phyloP scores from a whole-genome alignment of 768 basidiomycete genomes.

The Agrocybe chaxingu region DNA sequence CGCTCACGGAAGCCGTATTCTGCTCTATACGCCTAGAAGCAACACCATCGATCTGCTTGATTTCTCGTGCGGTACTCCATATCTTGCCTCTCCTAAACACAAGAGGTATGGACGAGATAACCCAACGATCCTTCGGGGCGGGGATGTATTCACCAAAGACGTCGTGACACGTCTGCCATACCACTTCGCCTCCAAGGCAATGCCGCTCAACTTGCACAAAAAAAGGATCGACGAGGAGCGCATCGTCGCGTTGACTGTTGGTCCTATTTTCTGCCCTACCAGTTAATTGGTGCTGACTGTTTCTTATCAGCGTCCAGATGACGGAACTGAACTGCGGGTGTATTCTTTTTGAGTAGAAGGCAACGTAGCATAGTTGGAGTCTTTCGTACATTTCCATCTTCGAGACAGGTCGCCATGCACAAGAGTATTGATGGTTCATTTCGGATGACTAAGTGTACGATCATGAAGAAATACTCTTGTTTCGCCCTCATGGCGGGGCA shows the following conservation, averaged over 20 bases:
- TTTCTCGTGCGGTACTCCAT: slow-evolving; percentile 3
- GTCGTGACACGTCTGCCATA: slow-evolving; percentile 10
- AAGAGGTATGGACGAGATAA: background rate
- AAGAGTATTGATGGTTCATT: too few relatives aligned
- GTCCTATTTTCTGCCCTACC: background rate
- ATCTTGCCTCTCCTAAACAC: background rate
- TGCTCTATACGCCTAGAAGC: background rate
- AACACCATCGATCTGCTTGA: slow-evolving; percentile 7
- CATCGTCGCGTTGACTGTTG: slow-evolving; percentile 11
- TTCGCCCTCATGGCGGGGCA: too few relatives aligned
- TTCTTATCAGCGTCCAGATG: too few relatives aligned
- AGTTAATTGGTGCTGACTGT: too few relatives aligned
- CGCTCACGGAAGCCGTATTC: slow-evolving; percentile 15
- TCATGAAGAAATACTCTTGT: too few relatives aligned
- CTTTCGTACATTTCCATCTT: too few relatives aligned
- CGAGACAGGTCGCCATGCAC: too few relatives aligned
- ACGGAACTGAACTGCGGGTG: too few relatives aligned
- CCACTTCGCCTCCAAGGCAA: background rate
- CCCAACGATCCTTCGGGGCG: background rate
- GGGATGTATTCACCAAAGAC: slow-evolving; percentile 1
- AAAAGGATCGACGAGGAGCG: slow-evolving; percentile 17
- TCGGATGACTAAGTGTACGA: too few relatives aligned
- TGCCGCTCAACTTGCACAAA: slow-evolving; percentile 3
- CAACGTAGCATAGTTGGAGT: too few relatives aligned
- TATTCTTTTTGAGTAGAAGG: too few relatives aligned